Percentiles rank a stretch among this genome's conserved stretches.
These are phyloP conservation scores for Colletotrichum sp. DNA, from an alignment of 2,329 filamentous ascomycete species.

Conservation along the genomic window DNA sequence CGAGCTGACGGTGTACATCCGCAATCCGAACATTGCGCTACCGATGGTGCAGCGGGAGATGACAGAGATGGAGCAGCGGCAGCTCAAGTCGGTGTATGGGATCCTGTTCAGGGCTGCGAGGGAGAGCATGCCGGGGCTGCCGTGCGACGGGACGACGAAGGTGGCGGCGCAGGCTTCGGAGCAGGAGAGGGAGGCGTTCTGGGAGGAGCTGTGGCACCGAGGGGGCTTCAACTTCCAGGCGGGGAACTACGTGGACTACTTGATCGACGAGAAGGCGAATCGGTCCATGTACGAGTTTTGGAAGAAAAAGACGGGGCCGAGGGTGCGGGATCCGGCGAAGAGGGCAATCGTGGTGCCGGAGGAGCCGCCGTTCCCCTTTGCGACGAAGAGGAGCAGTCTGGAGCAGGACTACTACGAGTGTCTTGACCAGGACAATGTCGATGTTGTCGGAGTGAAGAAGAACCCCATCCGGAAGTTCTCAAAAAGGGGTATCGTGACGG, in stretches of 20 bases:
- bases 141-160: constrained; percentile 50
- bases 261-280: constrained; percentile 47
- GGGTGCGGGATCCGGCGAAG: constrained; percentile 49
- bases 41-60: constrained; percentile 60
- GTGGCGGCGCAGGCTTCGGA: constrained; percentile 44
- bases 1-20: constrained; percentile 54
- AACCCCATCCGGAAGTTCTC: constrained; percentile 46
- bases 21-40: constrained; percentile 62
- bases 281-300: constrained; percentile 53
- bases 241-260: constrained; percentile 49
- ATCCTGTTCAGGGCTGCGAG: constrained; percentile 48
- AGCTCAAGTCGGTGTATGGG: constrained; percentile 37
- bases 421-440: constrained; percentile 48
- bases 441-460: constrained; percentile 47
- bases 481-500: constrained; percentile 40
- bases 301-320: constrained; percentile 44
- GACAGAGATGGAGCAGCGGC: constrained; percentile 49
- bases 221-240: constrained; percentile 55
- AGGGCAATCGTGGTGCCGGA: constrained; percentile 50
- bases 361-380: constrained; percentile 49
- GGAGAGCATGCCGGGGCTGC: constrained; percentile 55
- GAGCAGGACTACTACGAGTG: constrained; percentile 57
- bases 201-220: constrained; percentile 46
- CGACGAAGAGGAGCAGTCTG: constrained; percentile 48
- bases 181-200: constrained; percentile 48